Conservation (phyloP, 768 basidiomycete species). For the Phaffia australis region DNA sequence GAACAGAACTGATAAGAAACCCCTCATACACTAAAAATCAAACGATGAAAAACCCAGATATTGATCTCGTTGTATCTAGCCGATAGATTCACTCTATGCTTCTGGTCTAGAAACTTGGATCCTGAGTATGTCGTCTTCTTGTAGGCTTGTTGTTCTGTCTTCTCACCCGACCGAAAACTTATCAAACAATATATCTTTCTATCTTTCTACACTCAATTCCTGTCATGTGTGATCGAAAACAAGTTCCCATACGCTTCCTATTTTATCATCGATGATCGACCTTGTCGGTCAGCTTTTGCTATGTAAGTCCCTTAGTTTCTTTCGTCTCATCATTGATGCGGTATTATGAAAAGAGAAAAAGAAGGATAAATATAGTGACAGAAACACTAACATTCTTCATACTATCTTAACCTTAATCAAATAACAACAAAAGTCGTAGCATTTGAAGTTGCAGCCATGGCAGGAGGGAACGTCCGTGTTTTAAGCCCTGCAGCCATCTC, state of each 20-base stretch:
- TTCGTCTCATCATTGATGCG: neutral
- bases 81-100: slow-evolving; percentile 54
- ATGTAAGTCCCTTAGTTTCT: neutral
- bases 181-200: neutral
- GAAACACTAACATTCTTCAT: neutral
- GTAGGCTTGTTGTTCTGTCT: neutral
- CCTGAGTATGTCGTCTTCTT: slow-evolving; percentile 50
- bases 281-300: slow-evolving; percentile 70
- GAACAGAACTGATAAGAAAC: too few relatives aligned
- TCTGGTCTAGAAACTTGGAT: slow-evolving; percentile 68
- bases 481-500: neutral
- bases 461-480: slow-evolving; percentile 14
- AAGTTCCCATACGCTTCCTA: slow-evolving; percentile 74
- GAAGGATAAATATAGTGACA: neutral
- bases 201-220: neutral
- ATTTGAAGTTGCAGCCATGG: slow-evolving; percentile 9
- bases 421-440: neutral
- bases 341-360: neutral
- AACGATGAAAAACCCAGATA: slow-evolving; percentile 45
- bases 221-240: too few relatives aligned
- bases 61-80: slow-evolving; percentile 59
- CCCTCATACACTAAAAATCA: neutral
- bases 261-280: slow-evolving; percentile 81
- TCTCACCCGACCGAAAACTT: too few relatives aligned
- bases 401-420: neutral